Evolutionary conservation across 345 rosid genomes (phyloP).

Genomic region (Aethionema arabicum): DNA sequence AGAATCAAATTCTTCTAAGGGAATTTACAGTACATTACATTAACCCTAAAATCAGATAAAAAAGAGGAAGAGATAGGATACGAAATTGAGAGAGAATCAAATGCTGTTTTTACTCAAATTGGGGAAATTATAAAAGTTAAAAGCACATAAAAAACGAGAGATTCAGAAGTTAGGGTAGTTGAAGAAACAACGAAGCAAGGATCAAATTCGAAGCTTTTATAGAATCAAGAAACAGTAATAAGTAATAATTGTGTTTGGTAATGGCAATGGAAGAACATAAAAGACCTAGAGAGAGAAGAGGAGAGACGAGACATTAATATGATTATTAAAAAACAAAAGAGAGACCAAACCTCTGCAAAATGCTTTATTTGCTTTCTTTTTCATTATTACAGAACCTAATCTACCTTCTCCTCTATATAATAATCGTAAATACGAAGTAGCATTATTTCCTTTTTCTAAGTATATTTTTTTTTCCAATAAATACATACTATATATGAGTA

Average conservation of each 20-base stretch:
- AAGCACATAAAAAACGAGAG: conserved; percentile 16
- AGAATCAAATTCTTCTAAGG: conserved; percentile 55
- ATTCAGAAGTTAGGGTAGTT: conserved; percentile 47
- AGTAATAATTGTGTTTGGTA: conserved; percentile 32
- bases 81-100: conserved; percentile 50
- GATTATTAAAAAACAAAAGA: conserved; percentile 49
- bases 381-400: conserved; percentile 41
- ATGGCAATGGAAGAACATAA: conserved; percentile 29
- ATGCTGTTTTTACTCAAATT: conserved; percentile 56
- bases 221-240: conserved; percentile 33
- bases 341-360: conserved; percentile 63
- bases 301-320: conserved; percentile 50
- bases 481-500: too few relatives aligned
- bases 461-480: too few relatives aligned
- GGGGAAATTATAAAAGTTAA: conserved; percentile 23
- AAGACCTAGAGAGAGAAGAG: conserved; percentile 32
- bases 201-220: conserved; percentile 65
- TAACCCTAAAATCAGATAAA: conserved; percentile 40
- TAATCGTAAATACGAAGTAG: too few relatives aligned
- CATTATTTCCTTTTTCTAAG: too few relatives aligned
- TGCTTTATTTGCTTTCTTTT: conserved; percentile 50
- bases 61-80: conserved; percentile 42
- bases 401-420: conserved; percentile 32
- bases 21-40: conserved; percentile 36
- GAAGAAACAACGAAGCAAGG: conserved; percentile 51